Percentiles rank a stretch among this genome's conserved stretches.
Evolutionary conservation across 1,139 yeast genomes (phyloP).

Genomic region (Suhomyces guaymorum): DNA sequence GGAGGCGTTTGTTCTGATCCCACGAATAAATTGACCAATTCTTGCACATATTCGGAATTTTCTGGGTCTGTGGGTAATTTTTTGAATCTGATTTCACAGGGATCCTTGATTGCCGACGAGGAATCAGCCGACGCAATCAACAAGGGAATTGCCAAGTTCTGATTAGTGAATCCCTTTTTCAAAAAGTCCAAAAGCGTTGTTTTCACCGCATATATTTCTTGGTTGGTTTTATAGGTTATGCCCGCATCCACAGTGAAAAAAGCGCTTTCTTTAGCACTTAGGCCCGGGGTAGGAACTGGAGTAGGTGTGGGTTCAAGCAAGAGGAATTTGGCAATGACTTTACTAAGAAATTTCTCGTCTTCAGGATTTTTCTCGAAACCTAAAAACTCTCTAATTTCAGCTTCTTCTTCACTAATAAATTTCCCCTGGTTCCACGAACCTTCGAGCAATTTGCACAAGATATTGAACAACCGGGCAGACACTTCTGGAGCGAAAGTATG

Average conservation of each 20-base stretch:
- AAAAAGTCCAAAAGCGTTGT: conserved; percentile 34
- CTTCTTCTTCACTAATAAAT: conserved; percentile 46
- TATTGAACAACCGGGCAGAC: conserved; percentile 61
- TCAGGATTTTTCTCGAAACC: conserved; percentile 27
- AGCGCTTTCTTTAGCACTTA: conserved; percentile 53
- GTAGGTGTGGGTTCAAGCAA: conserved; percentile 49
- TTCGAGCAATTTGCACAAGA: conserved; percentile 57
- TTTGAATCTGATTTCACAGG: conserved; percentile 52
- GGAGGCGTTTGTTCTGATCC: conserved; percentile 51
- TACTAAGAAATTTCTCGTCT: conserved; percentile 46
- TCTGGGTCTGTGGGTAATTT: conserved; percentile 57
- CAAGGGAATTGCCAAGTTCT: conserved; percentile 42
- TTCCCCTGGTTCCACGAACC: conserved; percentile 53
- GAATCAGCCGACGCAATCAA: conserved; percentile 68
- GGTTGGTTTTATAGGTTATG: conserved; percentile 49
- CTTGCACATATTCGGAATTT: conserved; percentile 40
- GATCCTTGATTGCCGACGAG: conserved; percentile 52
- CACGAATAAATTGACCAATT: conserved; percentile 46
- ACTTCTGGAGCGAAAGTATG: conserved; percentile 37
- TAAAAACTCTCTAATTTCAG: conserved; percentile 31
- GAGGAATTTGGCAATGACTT: conserved; percentile 56
- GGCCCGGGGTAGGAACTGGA: conserved; percentile 55
- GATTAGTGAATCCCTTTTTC: conserved; percentile 43
- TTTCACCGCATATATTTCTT: conserved; percentile 52
- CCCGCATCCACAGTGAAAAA: conserved; percentile 73